Percentiles rank a stretch among this genome's conserved stretches.
Evolutionary conservation across 2,329 filamentous ascomycete species (phyloP).

Genomic region (Neoscytalidium dimidiatum): DNA sequence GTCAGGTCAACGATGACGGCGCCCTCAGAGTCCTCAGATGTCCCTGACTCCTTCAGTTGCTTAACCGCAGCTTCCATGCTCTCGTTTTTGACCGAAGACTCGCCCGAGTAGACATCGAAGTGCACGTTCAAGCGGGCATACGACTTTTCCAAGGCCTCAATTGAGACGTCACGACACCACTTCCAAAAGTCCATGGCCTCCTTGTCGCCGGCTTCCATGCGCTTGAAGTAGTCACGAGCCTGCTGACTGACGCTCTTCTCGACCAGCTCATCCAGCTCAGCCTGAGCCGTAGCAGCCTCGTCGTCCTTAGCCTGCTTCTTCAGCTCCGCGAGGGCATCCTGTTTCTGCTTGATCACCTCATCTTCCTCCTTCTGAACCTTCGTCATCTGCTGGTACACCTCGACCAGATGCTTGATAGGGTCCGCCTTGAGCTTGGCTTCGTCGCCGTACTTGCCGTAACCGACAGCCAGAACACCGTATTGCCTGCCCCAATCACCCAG

Average conservation of each 20-base stretch:
- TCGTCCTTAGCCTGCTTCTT: constrained; percentile 35
- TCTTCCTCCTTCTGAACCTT: constrained; percentile 65
- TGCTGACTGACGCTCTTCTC: constrained; percentile 64
- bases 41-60: constrained; percentile 59
- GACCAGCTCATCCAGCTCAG: constrained; percentile 35
- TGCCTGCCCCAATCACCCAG: constrained; percentile 80
- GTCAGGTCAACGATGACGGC: constrained; percentile 69
- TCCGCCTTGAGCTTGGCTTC: constrained; percentile 71
- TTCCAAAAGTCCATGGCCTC: constrained; percentile 63
- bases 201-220: constrained; percentile 64
- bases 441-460: constrained; percentile 73
- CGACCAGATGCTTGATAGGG: constrained; percentile 79
- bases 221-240: constrained; percentile 70
- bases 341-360: constrained; percentile 60
- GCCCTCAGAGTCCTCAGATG: constrained; percentile 66
- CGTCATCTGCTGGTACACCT: constrained; percentile 78
- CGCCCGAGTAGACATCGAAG: constrained; percentile 68
- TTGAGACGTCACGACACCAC: constrained; percentile 64
- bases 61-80: constrained; percentile 64
- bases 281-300: constrained; percentile 23
- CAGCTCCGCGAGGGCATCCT: constrained; percentile 35
- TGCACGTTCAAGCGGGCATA: constrained; percentile 66
- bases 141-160: constrained; percentile 64
- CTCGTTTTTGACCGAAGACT: constrained; percentile 65
- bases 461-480: constrained; percentile 70